A percentile compares a stretch with the other conserved stretches of the same genome.
These are phyloP conservation scores for Myxozyma kluyveri DNA, from an alignment of 805 yeast species.

Conservation along the genomic window DNA sequence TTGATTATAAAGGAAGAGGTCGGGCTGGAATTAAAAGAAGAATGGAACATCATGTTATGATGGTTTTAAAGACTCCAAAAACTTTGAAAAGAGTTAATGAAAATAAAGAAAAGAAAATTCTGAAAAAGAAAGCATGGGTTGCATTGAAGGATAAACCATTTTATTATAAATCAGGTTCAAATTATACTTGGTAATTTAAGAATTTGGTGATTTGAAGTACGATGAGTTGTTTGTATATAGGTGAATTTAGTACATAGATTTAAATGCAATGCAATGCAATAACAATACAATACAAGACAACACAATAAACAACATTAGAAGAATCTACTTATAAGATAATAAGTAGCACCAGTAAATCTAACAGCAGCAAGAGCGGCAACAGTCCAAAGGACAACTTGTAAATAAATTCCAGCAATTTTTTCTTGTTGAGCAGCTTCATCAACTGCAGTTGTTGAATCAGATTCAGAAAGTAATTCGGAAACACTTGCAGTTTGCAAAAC, in stretches of 20 bases:
- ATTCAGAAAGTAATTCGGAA: constrained; percentile 47
- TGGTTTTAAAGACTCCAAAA: constrained; percentile 65
- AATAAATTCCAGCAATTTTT: constrained; percentile 6
- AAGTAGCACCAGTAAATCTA: constrained; percentile 70
- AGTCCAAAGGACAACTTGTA: constrained; percentile 72
- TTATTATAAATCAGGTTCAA: constrained; percentile 36
- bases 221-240: neutral
- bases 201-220: neutral
- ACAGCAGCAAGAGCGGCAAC: constrained; percentile 83
- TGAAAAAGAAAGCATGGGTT: constrained; percentile 52
- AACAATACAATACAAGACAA: neutral
- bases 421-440: neutral
- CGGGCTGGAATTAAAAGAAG: constrained; percentile 76
- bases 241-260: neutral
- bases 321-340: constrained; percentile 49
- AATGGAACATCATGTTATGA: constrained; percentile 76
- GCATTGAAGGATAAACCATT: constrained; percentile 43
- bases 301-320: constrained; percentile 19
- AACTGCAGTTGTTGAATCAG: neutral
- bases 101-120: constrained; percentile 53
- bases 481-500: constrained; percentile 78
- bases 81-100: constrained; percentile 59
- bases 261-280: neutral
- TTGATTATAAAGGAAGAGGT: constrained; percentile 86
- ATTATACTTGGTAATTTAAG: constrained; percentile 39